A percentile compares a stretch with the other conserved stretches of the same genome.
These are phyloP conservation scores for Clonostachys chloroleuca DNA, from an alignment of 2,329 filamentous ascomycete genomes.

Conservation along the genomic window DNA sequence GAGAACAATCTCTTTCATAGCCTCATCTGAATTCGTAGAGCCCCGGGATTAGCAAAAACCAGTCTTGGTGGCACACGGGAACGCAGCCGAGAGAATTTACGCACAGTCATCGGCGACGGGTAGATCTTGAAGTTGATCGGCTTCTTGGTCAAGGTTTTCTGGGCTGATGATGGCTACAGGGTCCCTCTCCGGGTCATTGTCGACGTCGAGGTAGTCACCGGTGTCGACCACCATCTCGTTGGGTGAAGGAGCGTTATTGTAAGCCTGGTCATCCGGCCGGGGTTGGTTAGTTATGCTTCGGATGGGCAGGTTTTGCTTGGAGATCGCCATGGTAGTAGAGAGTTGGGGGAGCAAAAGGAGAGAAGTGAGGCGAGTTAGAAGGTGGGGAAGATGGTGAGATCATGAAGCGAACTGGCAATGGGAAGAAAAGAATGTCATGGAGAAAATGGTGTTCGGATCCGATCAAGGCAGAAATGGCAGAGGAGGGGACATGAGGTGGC, in stretches of 20 bases:
- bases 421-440: too few species aligned
- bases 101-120: slow-evolving; percentile 49
- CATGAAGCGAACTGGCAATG: too few species aligned
- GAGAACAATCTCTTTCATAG: slow-evolving; percentile 79
- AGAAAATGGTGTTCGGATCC: too few species aligned
- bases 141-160: slow-evolving; percentile 43
- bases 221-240: slow-evolving; percentile 54
- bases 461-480: too few species aligned
- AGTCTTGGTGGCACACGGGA: neutral
- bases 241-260: slow-evolving; percentile 46
- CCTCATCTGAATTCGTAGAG: slow-evolving; percentile 54
- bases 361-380: too few species aligned
- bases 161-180: slow-evolving; percentile 50
- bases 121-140: slow-evolving; percentile 40
- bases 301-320: slow-evolving; percentile 7
- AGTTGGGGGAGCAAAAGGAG: neutral
- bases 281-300: slow-evolving; percentile 16
- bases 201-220: slow-evolving; percentile 48
- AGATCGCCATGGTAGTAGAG: slow-evolving; percentile 4
- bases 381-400: too few species aligned
- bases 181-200: slow-evolving; percentile 43
- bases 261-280: slow-evolving; percentile 29
- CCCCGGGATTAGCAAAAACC: neutral
- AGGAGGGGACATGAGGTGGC: too few species aligned
- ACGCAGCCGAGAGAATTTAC: slow-evolving; percentile 15